Base-by-base conservation (phyloP, 2,329 filamentous ascomycete genomes). In the Drechslerella dactyloides region DNA sequence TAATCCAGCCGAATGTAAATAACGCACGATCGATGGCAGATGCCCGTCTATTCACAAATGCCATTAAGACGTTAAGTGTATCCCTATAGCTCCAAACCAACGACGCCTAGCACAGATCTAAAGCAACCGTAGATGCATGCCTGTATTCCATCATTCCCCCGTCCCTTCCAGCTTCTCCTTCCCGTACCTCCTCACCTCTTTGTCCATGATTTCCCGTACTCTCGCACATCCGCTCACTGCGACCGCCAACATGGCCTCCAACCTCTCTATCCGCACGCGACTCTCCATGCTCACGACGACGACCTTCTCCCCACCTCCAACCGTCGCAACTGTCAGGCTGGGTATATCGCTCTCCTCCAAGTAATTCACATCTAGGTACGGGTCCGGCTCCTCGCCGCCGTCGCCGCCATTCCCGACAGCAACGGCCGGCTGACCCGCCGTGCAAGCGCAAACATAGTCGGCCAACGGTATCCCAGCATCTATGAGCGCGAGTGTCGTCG, bases 391-490 rank as follows among this genome's bases (percentile, higher is more conserved):
- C 69, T 90, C 89, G 77, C 90, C 88, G 63, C 85, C 86, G 1
- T 83, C 83, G 56, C 69, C 69, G 13, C 54, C 73, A 19, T 44
- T 69, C 13, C 55, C 68, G 21, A 61, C 56, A 2, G 61, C 60
- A 52, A 55, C 61, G 10, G 54, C 65, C 33, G 89, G 91, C 13
- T 89, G 90, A 2, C 93, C 94, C 0, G 91, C 90, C 0, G 93
- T 96, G 80, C 91, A 96, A 4, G 93, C 91, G 21, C 88, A 87
- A 1, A 97, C 85, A 78, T 97, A 96, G 78, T 96, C 91, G 1
- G 88, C 87, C 93, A 97, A 97, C 23, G 94, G 94, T 19, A 99
- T 89, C 58, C 94, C 94, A 0, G 94, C 94, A 78, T 99, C 94
- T 73, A 97, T 89, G 21, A 97, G 86, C 0, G 94, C 94, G 11